phyloP scores from a whole-genome alignment of 345 rosid genomes.

The Isatis tinctoria region DNA sequence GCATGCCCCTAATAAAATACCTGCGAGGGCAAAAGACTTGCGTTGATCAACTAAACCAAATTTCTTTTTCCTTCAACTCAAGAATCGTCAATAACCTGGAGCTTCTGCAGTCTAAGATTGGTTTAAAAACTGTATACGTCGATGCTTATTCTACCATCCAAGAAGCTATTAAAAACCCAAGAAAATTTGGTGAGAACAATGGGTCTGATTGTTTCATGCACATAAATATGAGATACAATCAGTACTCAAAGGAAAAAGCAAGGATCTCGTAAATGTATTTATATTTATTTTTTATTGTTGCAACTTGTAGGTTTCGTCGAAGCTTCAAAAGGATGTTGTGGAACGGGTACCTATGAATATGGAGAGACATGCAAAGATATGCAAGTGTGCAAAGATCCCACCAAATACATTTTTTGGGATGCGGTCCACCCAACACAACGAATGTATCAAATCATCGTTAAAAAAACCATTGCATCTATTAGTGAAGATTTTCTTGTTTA shows the following conservation, averaged over 20 bases:
- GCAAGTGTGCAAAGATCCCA: conserved; percentile 55
- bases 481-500: conserved; percentile 25
- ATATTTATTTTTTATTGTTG: not conserved
- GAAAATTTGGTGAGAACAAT: conserved; percentile 45
- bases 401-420: conserved; percentile 74
- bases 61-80: conserved; percentile 48
- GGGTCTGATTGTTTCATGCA: not conserved
- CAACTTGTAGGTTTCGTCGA: conserved; percentile 50
- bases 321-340: conserved; percentile 67
- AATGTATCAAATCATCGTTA: conserved; percentile 66
- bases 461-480: conserved; percentile 41
- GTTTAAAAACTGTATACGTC: conserved; percentile 47
- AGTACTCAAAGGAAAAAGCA: too few species aligned
- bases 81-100: conserved; percentile 43
- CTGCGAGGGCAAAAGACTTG: conserved; percentile 44
- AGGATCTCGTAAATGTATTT: not conserved
- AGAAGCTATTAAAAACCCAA: conserved; percentile 49
- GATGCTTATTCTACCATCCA: conserved; percentile 48
- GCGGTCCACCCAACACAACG: conserved; percentile 80
- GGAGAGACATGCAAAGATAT: conserved; percentile 67
- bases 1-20: conserved; percentile 76
- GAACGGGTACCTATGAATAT: conserved; percentile 63
- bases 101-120: conserved; percentile 27
- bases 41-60: conserved; percentile 46
- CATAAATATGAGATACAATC: not conserved